Evolutionary conservation across 768 basidiomycete species (phyloP), one percentile per base, ranked within the genome.

Genomic region (Lentinula raphanica): DNA sequence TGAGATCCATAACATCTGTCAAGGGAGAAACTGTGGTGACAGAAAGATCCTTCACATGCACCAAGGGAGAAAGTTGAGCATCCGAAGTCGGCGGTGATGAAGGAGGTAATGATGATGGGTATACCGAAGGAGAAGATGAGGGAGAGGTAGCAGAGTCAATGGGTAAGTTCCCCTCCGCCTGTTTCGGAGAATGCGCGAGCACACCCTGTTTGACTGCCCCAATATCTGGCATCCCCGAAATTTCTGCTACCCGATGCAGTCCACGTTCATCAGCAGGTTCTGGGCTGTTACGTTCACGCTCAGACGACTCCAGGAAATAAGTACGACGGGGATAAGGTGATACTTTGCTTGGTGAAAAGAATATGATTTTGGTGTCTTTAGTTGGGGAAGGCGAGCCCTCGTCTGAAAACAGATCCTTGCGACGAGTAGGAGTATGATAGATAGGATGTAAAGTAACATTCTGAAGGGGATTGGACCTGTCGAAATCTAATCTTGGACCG

Each of bases 1-100:
- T 36, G 15, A 39, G 32, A 9, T 53, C 25, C 36, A 53, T 53
- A 5, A 39, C 36, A 53, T 53, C 51, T 39, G 51, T 39, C 36
- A 53, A 7, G 25, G 51, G 51, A 25, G 17, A 4, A 25, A 19
- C 35, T n/a, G 32, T 15, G 23, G 36, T 32, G 36, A 28, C 36
- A 25, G 36, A 7, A 36, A 53, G 51, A 25, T 53, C 36, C 23
- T 39, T 39, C 35, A 3, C 36, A 53, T 53, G 19, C 15, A 27
- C 25, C 51, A 53, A 5, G 19, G 51, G 51, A 27, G 51, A 53
- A 27, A 53, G 51, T 39, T 53, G 51, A 19, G 38, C 51, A 27
- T 53, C 51, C 51, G 51, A 53, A 19, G 51, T 53, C 32, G 36
- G 35, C 36, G 51, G 51, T 39, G 51, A 53, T 3, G 51, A 53